These are phyloP conservation scores for Ophiostoma australiae DNA, from an alignment of 2,329 filamentous ascomycete species.

Conservation along the genomic window DNA sequence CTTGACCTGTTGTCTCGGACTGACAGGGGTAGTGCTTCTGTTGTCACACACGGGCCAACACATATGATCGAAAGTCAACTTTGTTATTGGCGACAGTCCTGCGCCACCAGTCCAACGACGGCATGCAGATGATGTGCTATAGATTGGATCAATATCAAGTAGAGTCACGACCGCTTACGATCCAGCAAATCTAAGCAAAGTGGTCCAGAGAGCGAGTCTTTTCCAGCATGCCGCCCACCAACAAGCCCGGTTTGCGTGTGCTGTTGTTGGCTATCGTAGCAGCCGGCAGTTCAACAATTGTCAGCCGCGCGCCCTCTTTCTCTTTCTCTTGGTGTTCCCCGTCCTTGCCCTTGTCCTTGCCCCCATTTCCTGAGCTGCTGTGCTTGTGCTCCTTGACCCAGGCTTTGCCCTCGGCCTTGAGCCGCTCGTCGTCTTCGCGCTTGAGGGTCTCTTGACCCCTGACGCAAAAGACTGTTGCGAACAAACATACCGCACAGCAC, in stretches of 20 bases:
- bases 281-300: not conserved
- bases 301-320: not conserved
- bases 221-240: not conserved
- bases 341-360: not conserved
- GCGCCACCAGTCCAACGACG: no score
- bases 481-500: not conserved
- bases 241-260: not conserved
- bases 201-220: conserved; percentile 1
- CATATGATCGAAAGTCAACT: not conserved
- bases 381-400: conserved; percentile 5
- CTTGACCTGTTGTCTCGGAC: not conserved
- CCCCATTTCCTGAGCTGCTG: not conserved
- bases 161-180: not conserved
- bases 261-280: not conserved
- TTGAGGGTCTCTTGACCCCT: not conserved
- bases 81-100: no score
- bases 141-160: not conserved
- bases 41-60: not conserved
- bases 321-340: not conserved
- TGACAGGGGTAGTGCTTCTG: not conserved
- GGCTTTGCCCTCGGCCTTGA: not conserved
- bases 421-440: conserved; percentile 5
- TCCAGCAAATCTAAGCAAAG: not conserved
- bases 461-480: not conserved
- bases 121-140: not conserved